Conservation (phyloP, 2,329 filamentous ascomycete genomes). For the Aureobasidium sp. region DNA sequence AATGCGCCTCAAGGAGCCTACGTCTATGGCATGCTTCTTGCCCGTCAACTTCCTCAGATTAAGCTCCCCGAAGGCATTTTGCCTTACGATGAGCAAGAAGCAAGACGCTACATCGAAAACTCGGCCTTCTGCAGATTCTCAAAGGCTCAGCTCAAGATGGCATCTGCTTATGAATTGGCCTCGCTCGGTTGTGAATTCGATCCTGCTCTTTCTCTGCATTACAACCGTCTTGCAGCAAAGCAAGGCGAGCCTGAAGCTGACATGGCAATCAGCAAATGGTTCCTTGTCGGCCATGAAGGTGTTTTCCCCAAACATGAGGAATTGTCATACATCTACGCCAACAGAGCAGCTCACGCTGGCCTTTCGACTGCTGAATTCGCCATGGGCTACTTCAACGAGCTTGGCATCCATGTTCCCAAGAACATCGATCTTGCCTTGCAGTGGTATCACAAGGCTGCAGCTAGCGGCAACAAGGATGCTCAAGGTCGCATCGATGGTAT, state of each 20-base stretch:
- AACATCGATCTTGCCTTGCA: slow-evolving; percentile 72
- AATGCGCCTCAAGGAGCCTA: slow-evolving; percentile 96
- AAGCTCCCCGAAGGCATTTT: slow-evolving; percentile 66
- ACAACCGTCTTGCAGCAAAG: slow-evolving; percentile 85
- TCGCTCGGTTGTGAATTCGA: slow-evolving; percentile 93
- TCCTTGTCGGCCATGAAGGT: slow-evolving; percentile 87
- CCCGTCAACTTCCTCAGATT: slow-evolving; percentile 86
- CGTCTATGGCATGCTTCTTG: slow-evolving; percentile 80
- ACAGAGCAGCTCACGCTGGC: slow-evolving; percentile 73
- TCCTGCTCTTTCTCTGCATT: slow-evolving; percentile 84
- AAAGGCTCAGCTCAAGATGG: slow-evolving; percentile 96
- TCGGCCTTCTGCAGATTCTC: slow-evolving; percentile 92
- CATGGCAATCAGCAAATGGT: slow-evolving; percentile 97
- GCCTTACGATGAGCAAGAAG: slow-evolving; percentile 62
- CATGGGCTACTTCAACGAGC: slow-evolving; percentile 94
- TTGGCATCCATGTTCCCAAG: slow-evolving; percentile 84
- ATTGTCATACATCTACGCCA: slow-evolving; percentile 82
- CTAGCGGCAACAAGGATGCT: slow-evolving; percentile 89
- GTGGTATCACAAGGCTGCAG: slow-evolving; percentile 87
- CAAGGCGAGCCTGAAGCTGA: slow-evolving; percentile 92
- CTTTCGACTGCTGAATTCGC: slow-evolving; percentile 91
- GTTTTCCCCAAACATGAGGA: slow-evolving; percentile 94
- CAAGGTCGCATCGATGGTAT: slow-evolving; percentile 75
- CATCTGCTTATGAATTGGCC: slow-evolving; percentile 88
- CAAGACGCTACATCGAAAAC: slow-evolving; percentile 89